A percentile compares a stretch with the other conserved stretches of the same genome.
These are phyloP conservation scores for Paraleonurus japonicus DNA, from an alignment of 257 asterid species.

Conservation along the genomic window DNA sequence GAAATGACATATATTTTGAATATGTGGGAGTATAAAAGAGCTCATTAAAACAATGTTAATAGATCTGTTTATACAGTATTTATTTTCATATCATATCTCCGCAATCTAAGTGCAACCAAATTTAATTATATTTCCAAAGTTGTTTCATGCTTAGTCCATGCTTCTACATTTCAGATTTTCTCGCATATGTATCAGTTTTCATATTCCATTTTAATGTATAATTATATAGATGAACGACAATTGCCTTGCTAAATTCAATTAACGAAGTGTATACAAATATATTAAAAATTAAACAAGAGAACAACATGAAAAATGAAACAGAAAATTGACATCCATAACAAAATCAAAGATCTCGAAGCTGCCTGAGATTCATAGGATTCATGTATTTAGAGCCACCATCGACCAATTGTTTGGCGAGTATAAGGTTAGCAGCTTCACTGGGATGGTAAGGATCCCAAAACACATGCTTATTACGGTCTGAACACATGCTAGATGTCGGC, in stretches of 20 bases:
- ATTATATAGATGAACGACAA: background rate
- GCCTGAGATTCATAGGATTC: conserved; percentile 66
- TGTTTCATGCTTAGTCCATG: too few species aligned
- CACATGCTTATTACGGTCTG: conserved; percentile 68
- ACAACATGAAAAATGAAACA: background rate
- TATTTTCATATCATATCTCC: too few species aligned
- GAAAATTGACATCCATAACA: too few species aligned
- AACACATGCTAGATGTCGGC: conserved; percentile 76
- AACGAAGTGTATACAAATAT: background rate
- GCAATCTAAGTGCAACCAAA: too few species aligned
- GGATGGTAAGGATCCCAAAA: conserved; percentile 99
- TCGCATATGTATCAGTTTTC: too few species aligned
- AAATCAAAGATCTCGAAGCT: conserved; percentile 72
- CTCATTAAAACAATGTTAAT: too few species aligned
- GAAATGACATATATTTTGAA: too few species aligned
- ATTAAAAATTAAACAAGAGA: background rate
- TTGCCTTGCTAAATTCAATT: background rate
- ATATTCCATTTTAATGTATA: too few species aligned
- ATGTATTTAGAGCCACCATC: conserved; percentile 61
- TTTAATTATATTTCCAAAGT: too few species aligned
- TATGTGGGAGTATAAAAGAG: too few species aligned
- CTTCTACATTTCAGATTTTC: too few species aligned
- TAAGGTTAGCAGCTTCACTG: conserved; percentile 88
- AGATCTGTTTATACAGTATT: too few species aligned
- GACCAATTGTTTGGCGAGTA: conserved; percentile 72